These are phyloP conservation scores for Juglanconis juglandina DNA, from an alignment of 2,329 filamentous ascomycete genomes.

Conservation along the genomic window DNA sequence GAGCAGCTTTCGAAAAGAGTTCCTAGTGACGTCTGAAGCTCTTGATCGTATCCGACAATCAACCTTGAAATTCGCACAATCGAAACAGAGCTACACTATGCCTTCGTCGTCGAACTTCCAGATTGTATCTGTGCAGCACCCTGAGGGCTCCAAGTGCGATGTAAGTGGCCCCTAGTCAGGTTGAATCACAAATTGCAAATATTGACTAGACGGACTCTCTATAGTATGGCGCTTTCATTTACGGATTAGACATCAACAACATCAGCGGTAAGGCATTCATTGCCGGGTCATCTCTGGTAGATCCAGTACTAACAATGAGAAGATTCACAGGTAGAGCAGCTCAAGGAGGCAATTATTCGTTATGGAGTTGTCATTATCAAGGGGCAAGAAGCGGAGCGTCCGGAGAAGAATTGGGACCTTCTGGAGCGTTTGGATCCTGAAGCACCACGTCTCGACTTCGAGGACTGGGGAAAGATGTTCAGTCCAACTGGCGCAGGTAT, in stretches of 20 bases:
- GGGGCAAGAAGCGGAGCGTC: not conserved
- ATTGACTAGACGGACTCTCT: not conserved
- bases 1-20: no score
- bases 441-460: not conserved
- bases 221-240: slow-evolving; percentile 8
- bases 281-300: not conserved
- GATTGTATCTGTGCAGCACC: no score
- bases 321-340: not conserved
- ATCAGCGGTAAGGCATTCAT: not conserved
- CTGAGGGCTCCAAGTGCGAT: no score
- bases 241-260: slow-evolving; percentile 1
- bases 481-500: not conserved
- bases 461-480: not conserved
- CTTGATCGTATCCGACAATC: no score
- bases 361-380: not conserved
- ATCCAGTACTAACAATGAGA: not conserved
- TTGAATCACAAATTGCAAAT: no score
- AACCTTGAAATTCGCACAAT: no score
- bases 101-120: no score
- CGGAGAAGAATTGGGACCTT: slow-evolving; percentile 3
- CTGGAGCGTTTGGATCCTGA: not conserved
- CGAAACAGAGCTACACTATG: no score
- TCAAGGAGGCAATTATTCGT: not conserved
- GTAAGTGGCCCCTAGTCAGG: no score
- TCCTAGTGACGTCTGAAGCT: no score